These are phyloP conservation scores for Aspergillus pseudoglaucus DNA, from an alignment of 2,329 filamentous ascomycete species.

Conservation along the genomic window DNA sequence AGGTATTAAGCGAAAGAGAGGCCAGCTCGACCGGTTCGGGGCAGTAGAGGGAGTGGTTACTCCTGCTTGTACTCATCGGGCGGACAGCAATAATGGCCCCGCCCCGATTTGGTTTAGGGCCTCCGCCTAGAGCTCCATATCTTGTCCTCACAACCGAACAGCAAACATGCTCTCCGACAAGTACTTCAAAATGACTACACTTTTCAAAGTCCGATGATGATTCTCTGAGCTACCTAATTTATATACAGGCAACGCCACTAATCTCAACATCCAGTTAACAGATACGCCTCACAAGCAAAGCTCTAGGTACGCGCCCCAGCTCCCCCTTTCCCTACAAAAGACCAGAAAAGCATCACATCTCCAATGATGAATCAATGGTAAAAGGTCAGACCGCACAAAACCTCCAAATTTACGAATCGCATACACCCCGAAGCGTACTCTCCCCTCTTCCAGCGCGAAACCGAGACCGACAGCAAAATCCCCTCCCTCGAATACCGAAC, in stretches of 20 bases:
- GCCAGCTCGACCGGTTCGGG: not conserved
- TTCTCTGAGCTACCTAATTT: too few species aligned
- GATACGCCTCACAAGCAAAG: not conserved
- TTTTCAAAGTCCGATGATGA: too few species aligned
- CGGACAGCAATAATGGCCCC: constrained; percentile 7
- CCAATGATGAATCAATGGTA: constrained; percentile 42
- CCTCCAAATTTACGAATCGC: constrained; percentile 5
- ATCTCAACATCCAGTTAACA: too few species aligned
- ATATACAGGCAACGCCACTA: too few species aligned
- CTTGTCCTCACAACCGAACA: not conserved
- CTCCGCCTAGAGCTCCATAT: not conserved
- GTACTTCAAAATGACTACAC: too few species aligned
- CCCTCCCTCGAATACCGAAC: constrained; percentile 1
- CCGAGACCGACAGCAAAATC: constrained; percentile 6
- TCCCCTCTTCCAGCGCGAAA: constrained; percentile 1
- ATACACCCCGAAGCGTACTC: constrained; percentile 19
- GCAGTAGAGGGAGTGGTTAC: not conserved
- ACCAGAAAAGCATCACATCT: constrained; percentile 17
- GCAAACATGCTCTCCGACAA: too few species aligned
- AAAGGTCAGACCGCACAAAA: constrained; percentile 38
- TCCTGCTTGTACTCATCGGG: not conserved
- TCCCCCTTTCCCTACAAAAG: not conserved
- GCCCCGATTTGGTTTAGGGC: constrained; percentile 19
- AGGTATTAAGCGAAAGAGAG: not conserved
- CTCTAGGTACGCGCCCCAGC: not conserved